Evolutionary conservation across 768 basidiomycete species (phyloP).

Genomic region (Fomitopsis pulvina): DNA sequence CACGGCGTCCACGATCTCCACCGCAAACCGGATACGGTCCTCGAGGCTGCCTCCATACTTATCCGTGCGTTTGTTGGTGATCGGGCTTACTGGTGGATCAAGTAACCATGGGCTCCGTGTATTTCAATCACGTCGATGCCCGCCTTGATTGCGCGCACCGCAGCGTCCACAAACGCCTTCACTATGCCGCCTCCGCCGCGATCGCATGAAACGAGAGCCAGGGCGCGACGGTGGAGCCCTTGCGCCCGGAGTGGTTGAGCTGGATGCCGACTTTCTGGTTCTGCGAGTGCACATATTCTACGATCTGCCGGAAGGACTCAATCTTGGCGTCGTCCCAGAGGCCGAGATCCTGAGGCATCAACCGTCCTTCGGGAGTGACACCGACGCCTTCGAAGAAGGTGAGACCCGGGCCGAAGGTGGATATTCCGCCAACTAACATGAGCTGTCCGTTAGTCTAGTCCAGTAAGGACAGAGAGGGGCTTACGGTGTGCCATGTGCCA

Average conservation of each 20-base stretch:
- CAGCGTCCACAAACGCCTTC: conserved; percentile 2
- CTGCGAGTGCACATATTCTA: conserved; percentile 69
- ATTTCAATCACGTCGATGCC: conserved; percentile 27
- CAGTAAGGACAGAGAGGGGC: conserved; percentile 1
- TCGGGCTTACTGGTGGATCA: conserved; percentile 30
- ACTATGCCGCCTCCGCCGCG: conserved; percentile 25
- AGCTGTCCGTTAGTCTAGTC: too few species aligned
- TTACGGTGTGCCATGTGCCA: conserved; percentile 52
- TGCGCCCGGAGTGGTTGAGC: conserved; percentile 73
- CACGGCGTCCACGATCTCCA: conserved; percentile 60
- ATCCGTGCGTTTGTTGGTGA: conserved; percentile 35
- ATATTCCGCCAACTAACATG: conserved; percentile 42
- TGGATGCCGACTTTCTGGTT: conserved; percentile 69
- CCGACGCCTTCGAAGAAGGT: conserved; percentile 63
- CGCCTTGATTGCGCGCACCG: conserved; percentile 31
- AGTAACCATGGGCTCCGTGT: conserved; percentile 25
- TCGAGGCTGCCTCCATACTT: conserved; percentile 42
- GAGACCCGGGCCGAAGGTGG: conserved; percentile 48
- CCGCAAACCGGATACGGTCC: conserved; percentile 45
- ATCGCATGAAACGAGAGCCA: conserved; percentile 39
- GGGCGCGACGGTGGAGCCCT: conserved; percentile 56
- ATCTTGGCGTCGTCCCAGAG: conserved; percentile 60
- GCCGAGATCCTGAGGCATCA: conserved; percentile 54
- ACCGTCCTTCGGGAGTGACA: conserved; percentile 54
- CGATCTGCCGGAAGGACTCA: conserved; percentile 39